Percentiles rank a stretch among this genome's conserved stretches.
Conservation (phyloP, 257 asterid species). For the Parsonsia alboflavescens region DNA sequence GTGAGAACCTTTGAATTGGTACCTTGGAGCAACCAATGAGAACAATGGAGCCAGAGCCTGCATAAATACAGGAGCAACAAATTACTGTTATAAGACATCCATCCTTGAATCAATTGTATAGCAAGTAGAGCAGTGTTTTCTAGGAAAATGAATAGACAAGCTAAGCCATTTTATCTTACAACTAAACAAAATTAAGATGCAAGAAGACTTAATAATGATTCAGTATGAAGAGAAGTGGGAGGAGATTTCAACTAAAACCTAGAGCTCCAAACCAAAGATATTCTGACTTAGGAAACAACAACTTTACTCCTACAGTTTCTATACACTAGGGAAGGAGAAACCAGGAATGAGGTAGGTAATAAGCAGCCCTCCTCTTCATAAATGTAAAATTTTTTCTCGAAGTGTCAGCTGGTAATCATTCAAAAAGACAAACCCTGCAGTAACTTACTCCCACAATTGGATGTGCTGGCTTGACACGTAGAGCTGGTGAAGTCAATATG, state of each 20-base stretch:
- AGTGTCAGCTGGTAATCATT: not conserved
- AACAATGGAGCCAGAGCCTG: slow-evolving; percentile 96
- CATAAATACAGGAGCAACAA: not conserved
- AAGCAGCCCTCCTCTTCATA: not conserved
- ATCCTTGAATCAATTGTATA: not conserved
- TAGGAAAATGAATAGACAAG: not conserved
- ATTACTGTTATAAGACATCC: not conserved
- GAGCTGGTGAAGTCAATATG: slow-evolving; percentile 93
- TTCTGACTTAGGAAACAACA: not conserved
- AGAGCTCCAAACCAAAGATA: not conserved
- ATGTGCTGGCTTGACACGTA: slow-evolving; percentile 97
- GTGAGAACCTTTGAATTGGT: slow-evolving; percentile 98
- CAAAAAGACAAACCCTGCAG: not conserved
- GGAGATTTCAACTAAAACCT: not conserved
- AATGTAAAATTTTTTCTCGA: not conserved
- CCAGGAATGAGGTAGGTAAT: no score
- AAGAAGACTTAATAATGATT: not conserved
- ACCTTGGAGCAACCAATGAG: slow-evolving; percentile 86
- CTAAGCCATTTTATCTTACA: not conserved
- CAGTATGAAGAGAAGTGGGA: no score
- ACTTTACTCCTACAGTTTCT: not conserved
- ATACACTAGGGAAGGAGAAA: not conserved
- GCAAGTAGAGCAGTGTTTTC: not conserved
- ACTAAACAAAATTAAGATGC: not conserved
- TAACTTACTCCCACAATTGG: slow-evolving; percentile 87